Conservation (phyloP, 2,329 filamentous ascomycete genomes). For the Tolypocladium paradoxum region DNA sequence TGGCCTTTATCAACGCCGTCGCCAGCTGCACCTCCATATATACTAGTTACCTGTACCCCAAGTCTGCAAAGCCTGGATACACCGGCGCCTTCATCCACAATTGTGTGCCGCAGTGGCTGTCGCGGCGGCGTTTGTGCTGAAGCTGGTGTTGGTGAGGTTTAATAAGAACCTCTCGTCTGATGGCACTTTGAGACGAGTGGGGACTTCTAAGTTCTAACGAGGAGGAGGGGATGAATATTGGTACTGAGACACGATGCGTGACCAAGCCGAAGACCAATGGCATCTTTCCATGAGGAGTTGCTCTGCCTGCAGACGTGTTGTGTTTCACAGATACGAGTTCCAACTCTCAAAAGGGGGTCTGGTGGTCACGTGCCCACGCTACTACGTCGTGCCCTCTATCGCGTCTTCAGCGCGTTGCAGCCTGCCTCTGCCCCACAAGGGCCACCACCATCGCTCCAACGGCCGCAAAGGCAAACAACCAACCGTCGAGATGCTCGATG, state of each 20-base stretch:
- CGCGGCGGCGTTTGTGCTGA: constrained; percentile 48
- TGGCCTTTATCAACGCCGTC: constrained; percentile 64
- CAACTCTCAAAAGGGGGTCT: neutral
- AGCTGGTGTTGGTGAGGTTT: constrained; percentile 50
- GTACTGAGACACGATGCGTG: neutral
- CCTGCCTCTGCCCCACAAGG: neutral
- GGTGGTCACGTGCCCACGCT: neutral
- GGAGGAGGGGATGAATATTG: neutral
- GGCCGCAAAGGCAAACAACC: neutral
- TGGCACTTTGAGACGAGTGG: neutral
- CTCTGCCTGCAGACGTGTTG: neutral
- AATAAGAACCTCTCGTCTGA: constrained; percentile 58
- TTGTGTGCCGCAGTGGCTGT: constrained; percentile 55
- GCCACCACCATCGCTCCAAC: neutral
- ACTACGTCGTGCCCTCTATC: neutral
- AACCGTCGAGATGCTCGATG: constrained; percentile 16
- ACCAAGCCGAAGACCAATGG: too few relatives aligned
- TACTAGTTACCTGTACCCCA: constrained; percentile 56
- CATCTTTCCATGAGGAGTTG: neutral
- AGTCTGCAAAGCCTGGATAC: constrained; percentile 30
- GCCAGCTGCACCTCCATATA: constrained; percentile 53
- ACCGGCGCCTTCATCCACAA: constrained; percentile 57
- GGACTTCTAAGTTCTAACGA: too few relatives aligned
- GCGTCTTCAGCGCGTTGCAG: neutral
- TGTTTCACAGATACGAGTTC: neutral